Conservation (phyloP, 306 rosid species). For the Hylodesmum podocarpum region DNA sequence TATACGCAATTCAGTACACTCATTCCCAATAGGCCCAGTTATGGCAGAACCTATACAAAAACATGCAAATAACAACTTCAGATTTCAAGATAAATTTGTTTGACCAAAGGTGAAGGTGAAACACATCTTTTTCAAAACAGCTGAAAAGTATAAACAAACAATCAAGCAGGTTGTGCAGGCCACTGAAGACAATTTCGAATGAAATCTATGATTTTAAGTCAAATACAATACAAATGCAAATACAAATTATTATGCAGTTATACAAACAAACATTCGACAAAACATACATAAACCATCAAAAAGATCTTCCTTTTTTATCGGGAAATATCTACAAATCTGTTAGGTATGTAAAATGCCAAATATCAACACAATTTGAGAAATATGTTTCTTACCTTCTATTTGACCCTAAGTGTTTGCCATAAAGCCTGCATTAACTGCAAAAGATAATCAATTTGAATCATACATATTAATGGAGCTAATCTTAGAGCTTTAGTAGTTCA, state of each 20-base stretch:
- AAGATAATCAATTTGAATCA: background rate
- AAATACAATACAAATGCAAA: too few species aligned
- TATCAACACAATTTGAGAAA: background rate
- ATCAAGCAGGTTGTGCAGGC: background rate
- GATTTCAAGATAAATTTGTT: background rate
- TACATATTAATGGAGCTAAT: background rate
- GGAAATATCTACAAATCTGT: background rate
- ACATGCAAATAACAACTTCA: background rate
- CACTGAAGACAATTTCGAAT: background rate
- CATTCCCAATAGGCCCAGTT: constrained; percentile 62
- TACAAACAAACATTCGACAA: background rate
- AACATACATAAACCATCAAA: background rate
- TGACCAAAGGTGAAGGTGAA: background rate
- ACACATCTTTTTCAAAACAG: background rate
- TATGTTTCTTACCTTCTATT: constrained; percentile 48
- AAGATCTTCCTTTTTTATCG: background rate
- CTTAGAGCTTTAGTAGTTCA: background rate
- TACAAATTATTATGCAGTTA: background rate
- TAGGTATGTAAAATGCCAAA: background rate
- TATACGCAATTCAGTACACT: constrained; percentile 64
- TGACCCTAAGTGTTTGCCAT: constrained; percentile 63
- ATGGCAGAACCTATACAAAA: constrained; percentile 52
- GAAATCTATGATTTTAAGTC: background rate
- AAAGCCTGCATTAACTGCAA: constrained; percentile 57
- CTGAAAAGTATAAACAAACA: background rate